Evolutionary conservation across 2,329 filamentous ascomycete genomes (phyloP), one percentile per base, ranked within the genome.

Genomic region (Xylaria polymorpha): DNA sequence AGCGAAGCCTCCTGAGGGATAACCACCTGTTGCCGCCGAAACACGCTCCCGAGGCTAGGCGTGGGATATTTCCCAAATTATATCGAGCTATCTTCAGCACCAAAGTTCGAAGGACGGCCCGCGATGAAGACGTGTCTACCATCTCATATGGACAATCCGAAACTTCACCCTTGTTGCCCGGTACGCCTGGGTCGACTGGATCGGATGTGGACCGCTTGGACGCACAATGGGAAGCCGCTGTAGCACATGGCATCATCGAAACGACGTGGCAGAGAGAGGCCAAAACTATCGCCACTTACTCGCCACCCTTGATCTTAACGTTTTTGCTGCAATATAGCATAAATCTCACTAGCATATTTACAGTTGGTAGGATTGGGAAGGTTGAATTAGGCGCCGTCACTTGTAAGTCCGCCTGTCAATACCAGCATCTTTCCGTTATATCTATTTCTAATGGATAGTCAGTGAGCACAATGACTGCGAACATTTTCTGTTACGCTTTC

Each of bases 191-290:
- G 72, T 82, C 83, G 12, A 82, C 84, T 25, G 82, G 82, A 46
- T 83, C 83, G 65, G 83, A 81, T 5, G 82, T 85, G 4, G 87
- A 89, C 55, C 84, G 87, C 61, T 84, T 94, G 60, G 88, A 91
- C 73, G 86, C 89, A 75, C 91, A 93, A 77, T 97, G 94, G 94
- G 91, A 95, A 71, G 92, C 94, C 70, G 95, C 94, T 0, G 92
- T 98, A 12, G 87, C 89, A 0, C 88, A 91, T 0, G 94, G 94
- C 12, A 87, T 90, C 77, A 94, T 98, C 72, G 90, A 91, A 62
- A 98, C 94, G 4, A 97, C 94, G 5, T 98, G 94, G 94, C 91
- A 92, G 80, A 89, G 94, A 71, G 95, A 98, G 83, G 86, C 92
- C 50, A 94, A 94, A 82, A 94, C 94, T 0, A 86, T 98, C 48